Conservation (phyloP, 495 filamentous ascomycete genomes). For the Parathielavia hyrcaniae region DNA sequence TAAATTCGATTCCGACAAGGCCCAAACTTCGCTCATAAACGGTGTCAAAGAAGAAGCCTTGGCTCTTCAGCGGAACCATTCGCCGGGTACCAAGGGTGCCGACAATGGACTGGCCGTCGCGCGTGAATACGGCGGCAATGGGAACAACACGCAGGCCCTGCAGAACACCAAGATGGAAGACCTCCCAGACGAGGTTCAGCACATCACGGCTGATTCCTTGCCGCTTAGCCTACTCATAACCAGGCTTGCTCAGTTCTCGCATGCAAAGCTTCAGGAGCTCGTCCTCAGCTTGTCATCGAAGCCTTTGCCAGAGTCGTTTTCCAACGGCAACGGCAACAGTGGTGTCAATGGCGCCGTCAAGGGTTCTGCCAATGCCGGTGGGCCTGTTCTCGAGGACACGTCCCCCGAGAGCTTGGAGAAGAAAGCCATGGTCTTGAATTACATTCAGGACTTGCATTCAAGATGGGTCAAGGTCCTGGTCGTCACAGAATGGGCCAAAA, state of each 20-base stretch:
- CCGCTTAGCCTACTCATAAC: conserved; percentile 63
- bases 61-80: conserved; percentile 14
- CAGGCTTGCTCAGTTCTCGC: conserved; percentile 74
- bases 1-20: conserved; percentile 45
- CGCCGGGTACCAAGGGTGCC: conserved; percentile 19
- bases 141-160: conserved; percentile 16
- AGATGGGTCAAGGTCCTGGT: conserved; percentile 86
- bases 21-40: conserved; percentile 40
- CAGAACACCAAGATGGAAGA: conserved; percentile 40
- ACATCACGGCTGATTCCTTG: conserved; percentile 70
- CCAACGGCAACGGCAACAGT: conserved; percentile 11
- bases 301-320: conserved; percentile 42
- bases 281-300: conserved; percentile 65
- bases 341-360: conserved; percentile 12
- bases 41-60: conserved; percentile 34
- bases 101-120: conserved; percentile 22
- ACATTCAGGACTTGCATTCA: conserved; percentile 50
- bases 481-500: conserved; percentile 78
- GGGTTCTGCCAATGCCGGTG: conserved; percentile 1
- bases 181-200: conserved; percentile 66
- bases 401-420: conserved; percentile 66
- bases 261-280: conserved; percentile 63
- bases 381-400: conserved; percentile 43
- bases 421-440: conserved; percentile 69
- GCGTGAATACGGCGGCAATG: conserved; percentile 15